phyloP scores from a whole-genome alignment of 192 early-diverging fungal species.

The Coemansia sp. region DNA sequence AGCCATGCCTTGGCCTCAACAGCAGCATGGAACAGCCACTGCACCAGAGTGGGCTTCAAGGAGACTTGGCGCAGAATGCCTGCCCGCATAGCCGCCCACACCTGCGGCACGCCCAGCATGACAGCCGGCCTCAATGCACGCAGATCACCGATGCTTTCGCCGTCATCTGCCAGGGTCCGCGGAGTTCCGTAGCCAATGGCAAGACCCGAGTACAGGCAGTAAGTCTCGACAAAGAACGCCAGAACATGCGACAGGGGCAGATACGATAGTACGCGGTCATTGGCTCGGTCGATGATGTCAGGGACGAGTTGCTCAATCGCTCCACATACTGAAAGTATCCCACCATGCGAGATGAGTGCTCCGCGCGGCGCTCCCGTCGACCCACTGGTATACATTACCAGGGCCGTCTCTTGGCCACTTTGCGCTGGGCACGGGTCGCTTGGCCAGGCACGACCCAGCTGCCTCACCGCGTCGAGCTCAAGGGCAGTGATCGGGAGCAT shows the following conservation, averaged over 20 bases:
- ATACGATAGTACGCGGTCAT: conserved; percentile 71
- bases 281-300: conserved; percentile 40
- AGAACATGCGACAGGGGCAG: conserved; percentile 88
- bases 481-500: neutral
- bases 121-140: conserved; percentile 69
- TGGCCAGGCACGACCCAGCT: conserved; percentile 60
- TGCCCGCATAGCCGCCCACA: conserved; percentile 87
- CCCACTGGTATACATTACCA: conserved; percentile 91
- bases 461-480: neutral
- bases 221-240: conserved; percentile 80
- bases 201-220: conserved; percentile 65
- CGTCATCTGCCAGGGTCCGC: conserved; percentile 72
- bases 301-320: conserved; percentile 53
- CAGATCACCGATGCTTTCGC: conserved; percentile 76
- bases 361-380: conserved; percentile 93
- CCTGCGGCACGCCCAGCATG: conserved; percentile 81
- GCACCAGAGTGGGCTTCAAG: conserved; percentile 50
- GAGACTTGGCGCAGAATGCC: conserved; percentile 68
- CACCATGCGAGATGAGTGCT: conserved; percentile 78
- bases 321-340: conserved; percentile 66
- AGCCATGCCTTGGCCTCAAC: conserved; percentile 66
- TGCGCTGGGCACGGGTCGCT: conserved; percentile 63
- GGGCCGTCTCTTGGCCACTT: conserved; percentile 64
- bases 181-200: conserved; percentile 65
- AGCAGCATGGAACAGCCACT: conserved; percentile 71